Conservation (phyloP, 23 red algal genomes). For the Agarophyton chilense region DNA sequence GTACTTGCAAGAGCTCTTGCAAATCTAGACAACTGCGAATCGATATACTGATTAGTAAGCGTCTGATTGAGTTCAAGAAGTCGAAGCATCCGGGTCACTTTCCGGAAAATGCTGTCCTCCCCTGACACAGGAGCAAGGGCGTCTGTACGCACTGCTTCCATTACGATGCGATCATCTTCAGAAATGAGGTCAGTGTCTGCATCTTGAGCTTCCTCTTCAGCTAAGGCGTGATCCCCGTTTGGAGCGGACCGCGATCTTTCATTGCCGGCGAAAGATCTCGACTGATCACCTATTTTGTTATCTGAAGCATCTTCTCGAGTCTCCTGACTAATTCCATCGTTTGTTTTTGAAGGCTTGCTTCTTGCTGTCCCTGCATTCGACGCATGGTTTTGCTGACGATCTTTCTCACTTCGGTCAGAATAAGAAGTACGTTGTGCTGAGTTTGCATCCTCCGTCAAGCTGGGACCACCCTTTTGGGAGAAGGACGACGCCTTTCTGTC, state of each 20-base stretch:
- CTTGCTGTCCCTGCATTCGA: neutral
- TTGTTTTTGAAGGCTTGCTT: neutral
- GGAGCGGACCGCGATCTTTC: neutral
- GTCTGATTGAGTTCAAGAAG: conserved; percentile 85
- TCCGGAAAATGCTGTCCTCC: conserved; percentile 88
- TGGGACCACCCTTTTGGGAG: neutral
- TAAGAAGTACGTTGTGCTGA: neutral
- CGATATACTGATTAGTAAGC: conserved; percentile 87
- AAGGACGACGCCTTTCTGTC: neutral
- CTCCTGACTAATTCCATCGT: neutral
- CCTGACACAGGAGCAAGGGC: conserved; percentile 3
- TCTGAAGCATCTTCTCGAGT: neutral
- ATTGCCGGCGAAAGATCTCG: neutral
- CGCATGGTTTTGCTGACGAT: neutral
- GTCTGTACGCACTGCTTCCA: conserved; percentile 64
- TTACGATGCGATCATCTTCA: conserved; percentile 44
- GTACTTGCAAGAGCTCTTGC: conserved; percentile 30
- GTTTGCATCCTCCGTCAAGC: neutral
- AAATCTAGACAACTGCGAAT: conserved; percentile 67
- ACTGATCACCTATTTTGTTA: neutral
- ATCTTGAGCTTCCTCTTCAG: neutral
- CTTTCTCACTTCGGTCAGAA: neutral
- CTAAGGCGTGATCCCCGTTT: neutral
- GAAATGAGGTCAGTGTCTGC: conserved; percentile 36
- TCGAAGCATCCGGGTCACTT: conserved; percentile 82